phyloP scores from a whole-genome alignment of 106 monocot genomes.

The Apostasia ramifera region DNA sequence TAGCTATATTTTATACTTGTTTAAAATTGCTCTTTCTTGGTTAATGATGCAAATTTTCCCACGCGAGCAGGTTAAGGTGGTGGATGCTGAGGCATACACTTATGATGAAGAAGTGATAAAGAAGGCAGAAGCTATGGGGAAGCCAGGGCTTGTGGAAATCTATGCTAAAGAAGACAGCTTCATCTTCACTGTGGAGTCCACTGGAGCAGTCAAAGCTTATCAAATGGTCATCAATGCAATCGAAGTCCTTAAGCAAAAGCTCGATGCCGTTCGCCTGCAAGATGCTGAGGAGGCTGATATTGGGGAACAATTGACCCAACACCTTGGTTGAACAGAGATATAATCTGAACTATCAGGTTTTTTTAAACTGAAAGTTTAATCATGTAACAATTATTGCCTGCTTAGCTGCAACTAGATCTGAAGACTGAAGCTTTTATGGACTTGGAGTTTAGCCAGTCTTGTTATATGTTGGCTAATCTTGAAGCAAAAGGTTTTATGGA shows the following conservation, averaged over 20 bases:
- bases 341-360: not conserved
- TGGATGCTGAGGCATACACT: conserved; percentile 85
- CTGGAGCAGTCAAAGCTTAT: conserved; percentile 78
- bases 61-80: conserved; percentile 53
- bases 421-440: no score
- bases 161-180: conserved; percentile 81
- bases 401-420: no score
- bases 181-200: conserved; percentile 93
- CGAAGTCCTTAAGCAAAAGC: conserved; percentile 74
- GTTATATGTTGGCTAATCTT: no score
- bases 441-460: no score
- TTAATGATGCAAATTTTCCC: no score
- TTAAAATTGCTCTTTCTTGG: no score
- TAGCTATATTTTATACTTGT: no score
- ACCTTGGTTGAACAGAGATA: conserved; percentile 24
- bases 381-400: no score
- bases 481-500: no score
- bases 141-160: conserved; percentile 62
- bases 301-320: conserved; percentile 40
- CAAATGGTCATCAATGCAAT: conserved; percentile 78
- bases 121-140: conserved; percentile 79
- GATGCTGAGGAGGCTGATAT: conserved; percentile 54
- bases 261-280: conserved; percentile 84
- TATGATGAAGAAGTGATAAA: conserved; percentile 94
- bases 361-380: no score